A percentile compares a stretch with the other conserved stretches of the same genome.
Evolutionary conservation across 2,329 filamentous ascomycete genomes (phyloP).

Genomic region (Venturia aucupariae): DNA sequence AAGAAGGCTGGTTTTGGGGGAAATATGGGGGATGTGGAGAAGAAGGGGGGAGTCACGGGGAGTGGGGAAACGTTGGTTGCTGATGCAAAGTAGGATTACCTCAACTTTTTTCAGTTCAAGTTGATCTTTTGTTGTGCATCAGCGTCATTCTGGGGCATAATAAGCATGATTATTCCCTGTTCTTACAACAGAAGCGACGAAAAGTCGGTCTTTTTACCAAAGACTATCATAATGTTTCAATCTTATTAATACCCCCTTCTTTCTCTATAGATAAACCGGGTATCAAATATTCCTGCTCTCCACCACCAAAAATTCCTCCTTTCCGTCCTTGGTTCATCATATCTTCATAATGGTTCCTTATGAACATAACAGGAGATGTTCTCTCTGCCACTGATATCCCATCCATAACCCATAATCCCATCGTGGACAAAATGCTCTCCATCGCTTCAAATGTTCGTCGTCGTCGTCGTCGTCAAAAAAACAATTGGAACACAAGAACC

Average conservation of each 20-base stretch:
- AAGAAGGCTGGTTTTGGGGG: background rate
- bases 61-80: background rate
- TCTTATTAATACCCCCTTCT: background rate
- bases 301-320: background rate
- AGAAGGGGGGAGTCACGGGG: background rate
- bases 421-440: background rate
- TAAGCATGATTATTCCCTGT: too few relatives aligned
- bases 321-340: too few relatives aligned
- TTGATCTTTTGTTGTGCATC: background rate
- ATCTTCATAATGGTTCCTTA: too few relatives aligned
- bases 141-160: background rate
- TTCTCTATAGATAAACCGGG: background rate
- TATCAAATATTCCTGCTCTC: background rate
- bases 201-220: too few relatives aligned
- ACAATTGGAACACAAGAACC: background rate
- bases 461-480: background rate
- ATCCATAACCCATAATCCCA: background rate
- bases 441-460: too few relatives aligned
- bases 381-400: too few relatives aligned
- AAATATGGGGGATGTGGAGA: background rate
- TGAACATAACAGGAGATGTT: too few relatives aligned
- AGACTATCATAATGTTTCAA: background rate
- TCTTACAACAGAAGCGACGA: background rate
- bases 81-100: background rate
- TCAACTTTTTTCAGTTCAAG: too few relatives aligned